Conservation (phyloP, 2,329 filamentous ascomycete genomes). For the Exophiala sp. region DNA sequence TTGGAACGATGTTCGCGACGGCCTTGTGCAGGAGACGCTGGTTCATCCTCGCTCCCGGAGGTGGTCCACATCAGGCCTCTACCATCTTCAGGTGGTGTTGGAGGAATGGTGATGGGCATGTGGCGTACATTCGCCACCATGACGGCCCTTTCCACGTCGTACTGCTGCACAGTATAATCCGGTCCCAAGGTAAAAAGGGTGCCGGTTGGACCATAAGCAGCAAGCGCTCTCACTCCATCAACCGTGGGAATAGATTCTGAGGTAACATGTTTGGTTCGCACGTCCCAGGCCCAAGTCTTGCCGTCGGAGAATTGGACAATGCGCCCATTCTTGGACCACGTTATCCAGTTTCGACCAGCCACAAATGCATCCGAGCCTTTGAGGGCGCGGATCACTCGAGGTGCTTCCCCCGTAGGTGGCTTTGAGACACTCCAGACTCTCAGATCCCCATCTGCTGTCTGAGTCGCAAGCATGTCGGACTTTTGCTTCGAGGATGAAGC, state of each 20-base stretch:
- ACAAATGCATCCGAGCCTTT: constrained; percentile 62
- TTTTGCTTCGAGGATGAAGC: constrained; percentile 93
- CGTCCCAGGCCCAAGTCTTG: constrained; percentile 92
- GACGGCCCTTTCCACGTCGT: constrained; percentile 78
- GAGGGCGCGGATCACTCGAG: constrained; percentile 81
- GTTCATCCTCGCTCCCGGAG: constrained; percentile 67
- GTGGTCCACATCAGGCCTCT: constrained; percentile 47
- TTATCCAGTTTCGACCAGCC: constrained; percentile 85
- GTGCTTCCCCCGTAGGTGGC: constrained; percentile 62
- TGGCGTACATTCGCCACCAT: constrained; percentile 87
- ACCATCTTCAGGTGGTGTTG: constrained; percentile 63
- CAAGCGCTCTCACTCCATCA: constrained; percentile 71
- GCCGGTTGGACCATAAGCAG: constrained; percentile 85
- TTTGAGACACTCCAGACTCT: constrained; percentile 97
- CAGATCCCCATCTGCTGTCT: constrained; percentile 85
- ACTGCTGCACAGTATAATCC: constrained; percentile 88
- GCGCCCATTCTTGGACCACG: constrained; percentile 95
- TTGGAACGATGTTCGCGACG: constrained; percentile 63
- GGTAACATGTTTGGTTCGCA: constrained; percentile 93
- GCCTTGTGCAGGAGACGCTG: constrained; percentile 65
- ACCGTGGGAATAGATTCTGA: constrained; percentile 82
- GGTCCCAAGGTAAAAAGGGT: constrained; percentile 83
- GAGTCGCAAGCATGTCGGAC: constrained; percentile 93
- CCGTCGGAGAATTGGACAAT: constrained; percentile 91
- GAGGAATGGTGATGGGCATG: constrained; percentile 70